phyloP scores from a whole-genome alignment of 106 monocot genomes.

The Phalaenopsis equestris region DNA sequence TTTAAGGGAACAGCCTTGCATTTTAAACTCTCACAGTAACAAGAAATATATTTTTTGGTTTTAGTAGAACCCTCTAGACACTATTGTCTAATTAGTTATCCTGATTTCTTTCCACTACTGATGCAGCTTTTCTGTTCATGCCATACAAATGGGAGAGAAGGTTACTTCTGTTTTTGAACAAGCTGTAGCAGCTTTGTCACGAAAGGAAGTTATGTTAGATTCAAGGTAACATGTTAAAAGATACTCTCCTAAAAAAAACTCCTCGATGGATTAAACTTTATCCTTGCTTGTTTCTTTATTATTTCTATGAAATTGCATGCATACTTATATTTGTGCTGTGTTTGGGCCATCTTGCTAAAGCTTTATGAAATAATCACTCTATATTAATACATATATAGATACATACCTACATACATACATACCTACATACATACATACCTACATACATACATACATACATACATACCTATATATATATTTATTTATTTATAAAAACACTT shows the following conservation, averaged over 20 bases:
- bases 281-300: not conserved
- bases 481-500: too few species aligned
- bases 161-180: slow-evolving; percentile 81
- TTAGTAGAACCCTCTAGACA: not conserved
- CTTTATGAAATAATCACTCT: not conserved
- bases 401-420: too few species aligned
- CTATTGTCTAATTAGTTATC: not conserved
- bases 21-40: not conserved
- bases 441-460: too few species aligned
- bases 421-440: too few species aligned
- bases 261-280: not conserved
- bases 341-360: not conserved
- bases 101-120: slow-evolving; percentile 1
- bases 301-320: not conserved
- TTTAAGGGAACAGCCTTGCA: not conserved
- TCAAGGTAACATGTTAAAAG: slow-evolving; percentile 43
- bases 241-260: not conserved
- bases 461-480: too few species aligned
- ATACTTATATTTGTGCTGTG: not conserved
- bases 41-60: not conserved
- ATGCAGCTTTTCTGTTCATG: slow-evolving; percentile 96
- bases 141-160: slow-evolving; percentile 81
- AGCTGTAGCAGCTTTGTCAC: slow-evolving; percentile 75
- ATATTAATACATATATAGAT: too few species aligned
- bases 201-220: slow-evolving; percentile 53